phyloP scores from a whole-genome alignment of 768 basidiomycete genomes.

The Mycena capillaripes region DNA sequence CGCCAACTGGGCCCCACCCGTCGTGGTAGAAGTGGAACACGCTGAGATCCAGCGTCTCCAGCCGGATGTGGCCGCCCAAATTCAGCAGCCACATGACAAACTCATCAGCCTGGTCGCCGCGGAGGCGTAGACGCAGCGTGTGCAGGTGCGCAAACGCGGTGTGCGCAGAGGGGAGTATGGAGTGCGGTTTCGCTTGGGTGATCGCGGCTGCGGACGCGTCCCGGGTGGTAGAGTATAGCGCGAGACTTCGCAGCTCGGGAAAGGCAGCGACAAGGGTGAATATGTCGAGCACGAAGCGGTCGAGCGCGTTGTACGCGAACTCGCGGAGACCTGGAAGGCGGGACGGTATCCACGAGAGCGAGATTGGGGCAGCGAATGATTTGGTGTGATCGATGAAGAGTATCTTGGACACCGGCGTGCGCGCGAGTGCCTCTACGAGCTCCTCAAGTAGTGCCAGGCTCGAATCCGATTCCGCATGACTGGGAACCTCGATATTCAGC shows the following conservation, averaged over 20 bases:
- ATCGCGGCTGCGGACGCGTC: neutral
- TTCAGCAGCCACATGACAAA: slow-evolving; percentile 8
- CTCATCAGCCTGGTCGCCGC: slow-evolving; percentile 1
- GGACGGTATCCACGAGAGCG: slow-evolving; percentile 26
- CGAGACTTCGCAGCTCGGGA: slow-evolving; percentile 4
- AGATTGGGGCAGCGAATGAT: neutral
- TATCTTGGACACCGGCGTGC: slow-evolving; percentile 14
- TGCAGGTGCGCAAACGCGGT: slow-evolving; percentile 4
- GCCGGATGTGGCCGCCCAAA: neutral
- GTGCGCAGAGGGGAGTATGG: neutral
- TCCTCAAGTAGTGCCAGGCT: neutral
- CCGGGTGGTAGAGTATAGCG: neutral
- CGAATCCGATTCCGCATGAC: neutral
- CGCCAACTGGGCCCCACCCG: slow-evolving; percentile 21
- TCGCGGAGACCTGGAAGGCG: slow-evolving; percentile 25
- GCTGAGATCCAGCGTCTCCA: slow-evolving; percentile 17
- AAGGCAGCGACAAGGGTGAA: slow-evolving; percentile 10
- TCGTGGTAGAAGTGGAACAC: slow-evolving; percentile 22
- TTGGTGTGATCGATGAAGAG: slow-evolving; percentile 18
- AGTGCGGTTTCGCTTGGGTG: neutral
- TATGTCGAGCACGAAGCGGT: slow-evolving; percentile 5
- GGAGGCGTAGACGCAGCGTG: slow-evolving; percentile 17
- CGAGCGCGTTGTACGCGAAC: slow-evolving; percentile 26
- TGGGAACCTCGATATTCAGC: slow-evolving; percentile 9
- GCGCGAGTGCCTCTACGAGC: neutral